Base-by-base conservation (phyloP, 2,329 filamentous ascomycete genomes). In the Cladobotryum protrusum region DNA sequence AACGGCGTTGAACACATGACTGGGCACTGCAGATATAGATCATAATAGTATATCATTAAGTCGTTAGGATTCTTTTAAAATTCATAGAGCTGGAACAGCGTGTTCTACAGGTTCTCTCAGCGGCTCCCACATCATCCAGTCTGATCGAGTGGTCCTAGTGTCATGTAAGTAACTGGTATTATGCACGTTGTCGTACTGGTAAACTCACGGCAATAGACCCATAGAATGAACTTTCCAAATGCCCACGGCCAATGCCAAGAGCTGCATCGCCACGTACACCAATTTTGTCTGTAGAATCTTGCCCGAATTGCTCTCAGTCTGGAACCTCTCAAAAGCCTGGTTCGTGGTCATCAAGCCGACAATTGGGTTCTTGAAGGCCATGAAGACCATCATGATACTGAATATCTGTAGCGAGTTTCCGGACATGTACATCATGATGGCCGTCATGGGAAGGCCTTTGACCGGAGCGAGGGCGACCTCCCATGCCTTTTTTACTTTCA, bases 381-480 rank as follows among this genome's bases (percentile, higher is more conserved):
- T 97, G 63, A 92, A 91, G 15, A 97, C 92, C 91, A 97, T 99
- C 89, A 97, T 97, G 71, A 99, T 97, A 71, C 87, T 95, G 76
- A 99, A 99, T 58, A 99, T 97, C 68, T 99, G 93, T 43, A 99
- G 81, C 54, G 89, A 90, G 73, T 97, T 99, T 63, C 93, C 93
- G 32, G 92, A 95, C 93, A 99, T 99, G 79, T 99, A 99, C 90
- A 97, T 97, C 85, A 96, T 96, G 67, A 99, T 92, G 56, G 86
- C 91, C 50, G 95, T 97, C 93, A 99, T 99, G 52, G 93, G 93
- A 43, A 99, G 77, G 66, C 86, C 85, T 75, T 99, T 99, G 55
- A 93, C 86, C 1, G 93, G 93, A 2, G 86, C 92, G 43, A 99
- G 82, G 39, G 93, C 92, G 41, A 99, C 81, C 70, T 99, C 93